Evolutionary conservation across 441 rosid species (phyloP), one percentile per base, ranked within the genome.

Genomic region (Pelargonium cotyledonis): DNA sequence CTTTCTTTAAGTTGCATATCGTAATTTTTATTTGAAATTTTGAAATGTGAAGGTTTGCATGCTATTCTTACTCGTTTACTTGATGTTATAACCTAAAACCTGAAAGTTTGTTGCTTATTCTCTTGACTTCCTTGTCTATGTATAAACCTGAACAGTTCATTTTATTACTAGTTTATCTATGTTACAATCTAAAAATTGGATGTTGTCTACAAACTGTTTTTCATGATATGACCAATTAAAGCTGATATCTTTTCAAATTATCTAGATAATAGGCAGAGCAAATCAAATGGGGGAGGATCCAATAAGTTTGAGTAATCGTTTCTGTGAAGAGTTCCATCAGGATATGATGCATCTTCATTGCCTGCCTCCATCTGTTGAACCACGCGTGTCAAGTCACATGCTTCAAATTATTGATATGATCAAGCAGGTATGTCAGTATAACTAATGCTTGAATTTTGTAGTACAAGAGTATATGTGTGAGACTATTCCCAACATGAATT

Each of bases 301-400:
- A 0, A 65, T 88, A 63, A 71, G 73, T 65, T 73, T 92, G 77
- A 92, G 97, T 71, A 80, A 76, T 26, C 79, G 82, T 6, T 92
- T 77, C 74, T 89, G 98, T 62, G 80, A 86, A 53, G 99, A 90
- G 73, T 92, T 90, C 79, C 72, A 83, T 41, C 77, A 73, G 18
- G 99, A 95, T 77, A 85, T 95, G 99, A 72, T 51, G 69, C 77
- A 77, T 67, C 84, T 95, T 63, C 97, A 83, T 79, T 92, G 98
- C 82, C 92, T 92, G 3, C 73, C 43, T 73, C 99, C 98, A 14
- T 87, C 95, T 11, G 82, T 81, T 70, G 86, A 95, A 84, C 99
- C 99, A 12, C 81, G 86, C 8, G 99, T 95, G 10, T 84, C 95
- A 35, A 80, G 80, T 3, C 96, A 95, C 80, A 89, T 92, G 83